Percentiles rank a stretch among this genome's conserved stretches.
phyloP scores from a whole-genome alignment of 345 rosid genomes.

The Bruguiera parviflora region DNA sequence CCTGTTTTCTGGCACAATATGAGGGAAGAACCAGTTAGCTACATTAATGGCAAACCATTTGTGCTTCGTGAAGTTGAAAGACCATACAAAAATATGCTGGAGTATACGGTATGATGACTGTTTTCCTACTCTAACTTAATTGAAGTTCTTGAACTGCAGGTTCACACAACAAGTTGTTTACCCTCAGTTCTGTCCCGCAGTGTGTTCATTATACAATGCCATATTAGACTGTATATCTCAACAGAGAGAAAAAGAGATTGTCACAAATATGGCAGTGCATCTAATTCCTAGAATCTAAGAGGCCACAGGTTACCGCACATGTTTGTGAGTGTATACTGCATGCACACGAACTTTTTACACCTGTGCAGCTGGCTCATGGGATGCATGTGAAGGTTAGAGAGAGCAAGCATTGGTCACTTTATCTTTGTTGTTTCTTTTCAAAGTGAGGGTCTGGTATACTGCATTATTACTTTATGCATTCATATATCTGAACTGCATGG shows the following conservation, averaged over 20 bases:
- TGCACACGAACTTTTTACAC: too few species aligned
- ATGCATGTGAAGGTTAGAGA: too few species aligned
- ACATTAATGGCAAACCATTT: constrained; percentile 93
- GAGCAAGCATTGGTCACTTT: too few species aligned
- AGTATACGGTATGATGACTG: constrained; percentile 58
- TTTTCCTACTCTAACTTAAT: constrained; percentile 1
- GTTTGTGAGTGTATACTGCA: too few species aligned
- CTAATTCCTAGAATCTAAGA: background rate
- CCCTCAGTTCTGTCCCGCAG: background rate
- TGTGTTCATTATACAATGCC: background rate
- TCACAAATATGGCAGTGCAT: background rate
- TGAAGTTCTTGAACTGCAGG: constrained; percentile 6
- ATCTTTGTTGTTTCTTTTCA: too few species aligned
- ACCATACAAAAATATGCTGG: constrained; percentile 94
- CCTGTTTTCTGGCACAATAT: constrained; percentile 95
- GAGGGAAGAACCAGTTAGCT: constrained; percentile 99
- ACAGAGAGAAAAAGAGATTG: background rate
- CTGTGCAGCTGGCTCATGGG: background rate
- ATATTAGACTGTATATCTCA: background rate
- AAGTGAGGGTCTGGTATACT: background rate
- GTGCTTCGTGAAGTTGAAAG: constrained; percentile 98
- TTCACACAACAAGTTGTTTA: background rate
- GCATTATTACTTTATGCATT: background rate
- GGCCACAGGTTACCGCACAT: too few species aligned
- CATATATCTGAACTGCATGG: too few species aligned